Conservation (phyloP, 1,284 basidiomycete species). For the Leccinum ponderosum region DNA sequence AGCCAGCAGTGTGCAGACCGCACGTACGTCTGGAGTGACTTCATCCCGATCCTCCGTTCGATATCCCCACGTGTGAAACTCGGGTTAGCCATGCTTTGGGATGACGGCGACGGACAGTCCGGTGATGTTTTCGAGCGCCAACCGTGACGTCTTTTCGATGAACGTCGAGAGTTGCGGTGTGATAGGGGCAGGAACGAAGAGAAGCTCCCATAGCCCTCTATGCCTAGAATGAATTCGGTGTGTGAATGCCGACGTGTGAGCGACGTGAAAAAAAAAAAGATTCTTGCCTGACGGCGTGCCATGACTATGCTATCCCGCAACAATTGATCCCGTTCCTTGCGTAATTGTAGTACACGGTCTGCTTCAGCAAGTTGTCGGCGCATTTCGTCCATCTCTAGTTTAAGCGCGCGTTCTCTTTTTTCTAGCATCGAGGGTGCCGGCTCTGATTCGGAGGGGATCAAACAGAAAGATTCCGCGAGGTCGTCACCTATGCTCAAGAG, state of each 20-base stretch:
- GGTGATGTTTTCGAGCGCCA: conserved; percentile 4
- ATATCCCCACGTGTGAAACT: conserved; percentile 27
- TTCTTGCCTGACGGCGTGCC: conserved; percentile 69
- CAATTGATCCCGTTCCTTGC: conserved; percentile 75
- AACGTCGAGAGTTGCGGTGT: conserved; percentile 17
- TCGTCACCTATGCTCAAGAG: conserved; percentile 41
- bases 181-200: conserved; percentile 19
- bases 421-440: conserved; percentile 47
- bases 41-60: conserved; percentile 23
- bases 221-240: conserved; percentile 45
- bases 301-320: conserved; percentile 76
- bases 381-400: conserved; percentile 55
- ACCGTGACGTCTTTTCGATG: conserved; percentile 13
- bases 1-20: background rate
- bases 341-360: conserved; percentile 60
- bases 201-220: conserved; percentile 76
- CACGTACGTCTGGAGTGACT: conserved; percentile 21
- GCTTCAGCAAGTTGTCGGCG: conserved; percentile 57
- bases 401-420: conserved; percentile 67
- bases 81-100: conserved; percentile 15
- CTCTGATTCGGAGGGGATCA: conserved; percentile 64
- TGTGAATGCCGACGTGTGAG: conserved; percentile 1
- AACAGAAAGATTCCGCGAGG: conserved; percentile 73
- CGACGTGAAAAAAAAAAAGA: background rate
- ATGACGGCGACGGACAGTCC: conserved; percentile 27